Conservation (phyloP, 1,139 yeast species). For the Hansenula lynferdii region DNA sequence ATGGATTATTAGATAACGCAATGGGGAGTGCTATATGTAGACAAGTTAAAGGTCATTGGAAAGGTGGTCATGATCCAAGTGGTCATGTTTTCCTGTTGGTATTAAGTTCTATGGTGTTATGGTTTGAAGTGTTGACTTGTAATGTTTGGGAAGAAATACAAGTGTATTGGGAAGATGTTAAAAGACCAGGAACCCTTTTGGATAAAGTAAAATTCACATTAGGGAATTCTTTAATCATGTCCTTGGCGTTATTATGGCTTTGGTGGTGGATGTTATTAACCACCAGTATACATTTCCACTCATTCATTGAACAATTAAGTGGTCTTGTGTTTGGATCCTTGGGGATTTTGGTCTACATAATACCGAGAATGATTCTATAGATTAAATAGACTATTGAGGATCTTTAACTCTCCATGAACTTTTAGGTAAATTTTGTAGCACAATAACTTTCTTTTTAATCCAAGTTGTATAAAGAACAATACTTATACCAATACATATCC, state of each 20-base stretch:
- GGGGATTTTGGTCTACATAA: constrained; percentile 37
- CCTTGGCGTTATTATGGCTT: constrained; percentile 41
- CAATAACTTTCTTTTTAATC: constrained; percentile 48
- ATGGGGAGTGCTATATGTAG: constrained; percentile 51
- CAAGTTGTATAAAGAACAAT: constrained; percentile 57
- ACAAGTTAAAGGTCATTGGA: constrained; percentile 65
- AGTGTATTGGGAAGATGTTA: constrained; percentile 3
- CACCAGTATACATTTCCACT: constrained; percentile 84
- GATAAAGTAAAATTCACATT: constrained; percentile 22
- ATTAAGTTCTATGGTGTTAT: constrained; percentile 64
- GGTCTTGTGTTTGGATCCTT: constrained; percentile 61
- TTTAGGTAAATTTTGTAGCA: constrained; percentile 29
- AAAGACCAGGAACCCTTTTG: constrained; percentile 12
- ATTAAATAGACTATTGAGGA: background rate
- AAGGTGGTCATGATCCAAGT: constrained; percentile 94
- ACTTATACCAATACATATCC: constrained; percentile 68
- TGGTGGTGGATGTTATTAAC: constrained; percentile 90
- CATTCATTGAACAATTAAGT: constrained; percentile 63
- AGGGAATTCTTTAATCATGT: constrained; percentile 39
- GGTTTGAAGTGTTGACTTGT: constrained; percentile 49
- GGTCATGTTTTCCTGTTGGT: constrained; percentile 86
- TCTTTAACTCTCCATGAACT: constrained; percentile 29
- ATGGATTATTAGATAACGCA: constrained; percentile 8
- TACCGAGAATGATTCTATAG: constrained; percentile 22
- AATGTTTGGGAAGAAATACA: constrained; percentile 8